Conservation (phyloP, 2,329 filamentous ascomycete species). For the Penicillium fuscoglaucum region DNA sequence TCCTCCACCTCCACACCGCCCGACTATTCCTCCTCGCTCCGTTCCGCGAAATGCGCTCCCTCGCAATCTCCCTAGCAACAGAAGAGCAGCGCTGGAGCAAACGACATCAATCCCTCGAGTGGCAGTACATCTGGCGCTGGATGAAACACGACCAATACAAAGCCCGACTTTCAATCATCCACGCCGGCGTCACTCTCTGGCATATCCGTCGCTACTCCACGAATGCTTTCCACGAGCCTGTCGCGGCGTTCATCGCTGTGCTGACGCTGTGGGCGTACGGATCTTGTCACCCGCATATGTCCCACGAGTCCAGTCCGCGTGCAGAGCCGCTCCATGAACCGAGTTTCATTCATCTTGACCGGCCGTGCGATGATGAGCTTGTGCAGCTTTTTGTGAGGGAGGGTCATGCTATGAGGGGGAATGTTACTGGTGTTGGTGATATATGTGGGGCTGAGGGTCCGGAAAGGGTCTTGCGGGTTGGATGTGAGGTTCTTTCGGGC, state of each 20-base stretch:
- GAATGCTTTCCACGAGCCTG: constrained; percentile 51
- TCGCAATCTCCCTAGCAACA: constrained; percentile 42
- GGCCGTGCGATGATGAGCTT: constrained; percentile 59
- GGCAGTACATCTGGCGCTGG: constrained; percentile 52
- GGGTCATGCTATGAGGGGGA: constrained; percentile 52
- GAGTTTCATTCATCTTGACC: constrained; percentile 54
- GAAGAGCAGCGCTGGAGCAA: constrained; percentile 34
- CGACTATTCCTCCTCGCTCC: constrained; percentile 56
- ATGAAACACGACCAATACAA: constrained; percentile 55
- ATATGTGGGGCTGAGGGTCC: constrained; percentile 45
- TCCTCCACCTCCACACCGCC: constrained; percentile 58
- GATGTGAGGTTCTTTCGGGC: constrained; percentile 39
- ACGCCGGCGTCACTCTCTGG: constrained; percentile 55
- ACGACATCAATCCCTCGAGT: constrained; percentile 33
- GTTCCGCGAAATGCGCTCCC: constrained; percentile 46
- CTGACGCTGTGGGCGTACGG: constrained; percentile 53
- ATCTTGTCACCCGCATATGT: constrained; percentile 30
- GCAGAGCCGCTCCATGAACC: constrained; percentile 33
- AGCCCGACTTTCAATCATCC: constrained; percentile 57
- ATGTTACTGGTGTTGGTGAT: constrained; percentile 56
- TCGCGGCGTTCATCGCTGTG: constrained; percentile 48
- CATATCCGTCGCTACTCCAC: constrained; percentile 53
- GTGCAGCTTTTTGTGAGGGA: constrained; percentile 57
- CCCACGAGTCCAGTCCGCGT: constrained; percentile 33
- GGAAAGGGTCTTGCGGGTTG: constrained; percentile 40